Conservation (phyloP, 2,329 filamentous ascomycete species). For the Cladosporium sp. region DNA sequence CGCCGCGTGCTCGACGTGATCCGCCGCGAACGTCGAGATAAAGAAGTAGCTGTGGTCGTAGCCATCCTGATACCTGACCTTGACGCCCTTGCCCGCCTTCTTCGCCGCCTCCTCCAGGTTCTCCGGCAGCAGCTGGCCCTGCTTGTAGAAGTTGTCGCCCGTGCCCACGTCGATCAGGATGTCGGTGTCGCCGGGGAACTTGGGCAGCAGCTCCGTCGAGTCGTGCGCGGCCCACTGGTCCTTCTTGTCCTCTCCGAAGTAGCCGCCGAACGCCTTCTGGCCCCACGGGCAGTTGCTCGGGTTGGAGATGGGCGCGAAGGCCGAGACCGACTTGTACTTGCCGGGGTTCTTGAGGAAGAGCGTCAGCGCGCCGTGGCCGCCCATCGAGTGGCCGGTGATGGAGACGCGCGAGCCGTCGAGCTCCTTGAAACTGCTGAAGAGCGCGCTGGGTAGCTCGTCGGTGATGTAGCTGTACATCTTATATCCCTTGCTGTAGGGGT, state of each 20-base stretch:
- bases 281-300: conserved; percentile 85
- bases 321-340: conserved; percentile 80
- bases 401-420: conserved; percentile 67
- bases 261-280: conserved; percentile 87
- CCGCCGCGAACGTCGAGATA: conserved; percentile 81
- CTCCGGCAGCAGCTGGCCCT: conserved; percentile 85
- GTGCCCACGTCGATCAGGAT: conserved; percentile 89
- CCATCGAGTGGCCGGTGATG: conserved; percentile 95
- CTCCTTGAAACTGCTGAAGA: conserved; percentile 65
- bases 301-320: conserved; percentile 86
- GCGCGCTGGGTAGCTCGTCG: conserved; percentile 71
- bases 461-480: conserved; percentile 93
- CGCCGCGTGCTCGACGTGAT: conserved; percentile 87
- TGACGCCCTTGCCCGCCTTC: conserved; percentile 66
- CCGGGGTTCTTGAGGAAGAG: conserved; percentile 88
- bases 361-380: conserved; percentile 89
- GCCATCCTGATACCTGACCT: conserved; percentile 76
- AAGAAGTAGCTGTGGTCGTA: conserved; percentile 99
- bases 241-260: conserved; percentile 69
- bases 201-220: conserved; percentile 79
- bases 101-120: conserved; percentile 79
- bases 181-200: conserved; percentile 66
- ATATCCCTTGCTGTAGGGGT: conserved; percentile 72
- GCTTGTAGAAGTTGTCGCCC: conserved; percentile 93
- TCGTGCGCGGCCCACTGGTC: conserved; percentile 84